Evolutionary conservation across 2,329 filamentous ascomycete species (phyloP).

Genomic region (Pseudogymnoascus sp.): DNA sequence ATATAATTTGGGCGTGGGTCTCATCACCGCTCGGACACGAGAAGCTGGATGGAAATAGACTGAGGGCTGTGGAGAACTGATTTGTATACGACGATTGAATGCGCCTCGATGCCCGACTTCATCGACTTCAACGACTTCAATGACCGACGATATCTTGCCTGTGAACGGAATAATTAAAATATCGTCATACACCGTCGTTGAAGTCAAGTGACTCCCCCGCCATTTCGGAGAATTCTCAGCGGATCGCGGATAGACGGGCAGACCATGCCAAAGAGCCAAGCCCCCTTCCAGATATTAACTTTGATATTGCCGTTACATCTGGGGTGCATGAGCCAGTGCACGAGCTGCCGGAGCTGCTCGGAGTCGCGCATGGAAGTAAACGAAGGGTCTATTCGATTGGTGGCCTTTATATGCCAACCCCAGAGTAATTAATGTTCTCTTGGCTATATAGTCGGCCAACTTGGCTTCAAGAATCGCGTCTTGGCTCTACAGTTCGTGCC

Average conservation of each 20-base stretch:
- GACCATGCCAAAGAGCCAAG: background rate
- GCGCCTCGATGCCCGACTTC: background rate
- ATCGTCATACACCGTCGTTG: background rate
- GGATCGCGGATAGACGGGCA: background rate
- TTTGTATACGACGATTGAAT: background rate
- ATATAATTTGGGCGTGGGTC: background rate
- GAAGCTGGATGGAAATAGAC: background rate
- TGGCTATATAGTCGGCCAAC: background rate
- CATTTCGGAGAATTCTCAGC: background rate
- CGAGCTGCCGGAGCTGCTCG: background rate
- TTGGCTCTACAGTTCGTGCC: background rate
- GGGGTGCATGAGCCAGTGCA: background rate
- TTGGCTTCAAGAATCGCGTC: background rate
- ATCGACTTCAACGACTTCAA: background rate
- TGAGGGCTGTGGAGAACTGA: background rate
- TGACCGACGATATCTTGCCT: too few relatives aligned
- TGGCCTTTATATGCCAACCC: background rate
- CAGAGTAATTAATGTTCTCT: background rate
- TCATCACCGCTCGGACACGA: background rate
- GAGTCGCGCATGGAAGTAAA: background rate
- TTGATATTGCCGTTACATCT: background rate
- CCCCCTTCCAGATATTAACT: background rate
- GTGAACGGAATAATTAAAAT: background rate
- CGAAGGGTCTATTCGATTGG: background rate
- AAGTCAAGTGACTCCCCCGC: slow-evolving; percentile 1